Evolutionary conservation across 225 moss, liverwort and hornwort species (phyloP).

Genomic region (Marchantia polymorpha): DNA sequence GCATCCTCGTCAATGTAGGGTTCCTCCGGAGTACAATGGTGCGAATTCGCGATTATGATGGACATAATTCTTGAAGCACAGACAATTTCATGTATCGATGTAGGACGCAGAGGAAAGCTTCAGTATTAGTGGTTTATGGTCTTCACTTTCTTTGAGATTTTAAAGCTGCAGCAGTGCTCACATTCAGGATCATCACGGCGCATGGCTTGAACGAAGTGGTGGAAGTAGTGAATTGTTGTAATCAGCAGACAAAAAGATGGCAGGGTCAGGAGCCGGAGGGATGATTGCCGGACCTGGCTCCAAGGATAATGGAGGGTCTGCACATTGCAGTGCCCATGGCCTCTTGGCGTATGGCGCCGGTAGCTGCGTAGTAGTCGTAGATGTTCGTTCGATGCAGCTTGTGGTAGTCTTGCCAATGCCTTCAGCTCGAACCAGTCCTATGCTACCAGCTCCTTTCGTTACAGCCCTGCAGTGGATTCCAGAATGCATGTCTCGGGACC

Average conservation of each 20-base stretch:
- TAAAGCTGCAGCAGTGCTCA: not conserved
- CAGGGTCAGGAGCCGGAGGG: conserved; percentile 68
- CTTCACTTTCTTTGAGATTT: not conserved
- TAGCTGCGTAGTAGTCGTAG: conserved; percentile 81
- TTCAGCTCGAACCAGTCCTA: conserved; percentile 52
- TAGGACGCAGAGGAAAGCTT: not conserved
- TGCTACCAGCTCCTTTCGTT: conserved; percentile 81
- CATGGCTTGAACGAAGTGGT: not conserved
- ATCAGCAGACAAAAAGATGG: conserved; percentile 41
- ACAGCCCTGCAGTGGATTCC: conserved; percentile 97
- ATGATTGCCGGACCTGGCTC: conserved; percentile 78
- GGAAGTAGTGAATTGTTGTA: not conserved
- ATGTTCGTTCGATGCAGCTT: conserved; percentile 94
- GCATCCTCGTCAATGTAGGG: conserved; percentile 1
- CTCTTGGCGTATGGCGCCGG: conserved; percentile 89
- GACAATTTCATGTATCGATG: not conserved
- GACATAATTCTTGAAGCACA: not conserved
- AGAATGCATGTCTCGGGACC: conserved; percentile 78
- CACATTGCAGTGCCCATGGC: conserved; percentile 85
- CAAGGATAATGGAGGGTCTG: conserved; percentile 87
- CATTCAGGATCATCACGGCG: not conserved
- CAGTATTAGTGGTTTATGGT: not conserved
- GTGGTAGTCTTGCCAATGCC: conserved; percentile 95
- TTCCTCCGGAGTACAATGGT: not conserved
- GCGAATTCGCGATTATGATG: not conserved